These are phyloP conservation scores for Fraxinus velutina DNA, from an alignment of 305 asterid species.

Conservation along the genomic window DNA sequence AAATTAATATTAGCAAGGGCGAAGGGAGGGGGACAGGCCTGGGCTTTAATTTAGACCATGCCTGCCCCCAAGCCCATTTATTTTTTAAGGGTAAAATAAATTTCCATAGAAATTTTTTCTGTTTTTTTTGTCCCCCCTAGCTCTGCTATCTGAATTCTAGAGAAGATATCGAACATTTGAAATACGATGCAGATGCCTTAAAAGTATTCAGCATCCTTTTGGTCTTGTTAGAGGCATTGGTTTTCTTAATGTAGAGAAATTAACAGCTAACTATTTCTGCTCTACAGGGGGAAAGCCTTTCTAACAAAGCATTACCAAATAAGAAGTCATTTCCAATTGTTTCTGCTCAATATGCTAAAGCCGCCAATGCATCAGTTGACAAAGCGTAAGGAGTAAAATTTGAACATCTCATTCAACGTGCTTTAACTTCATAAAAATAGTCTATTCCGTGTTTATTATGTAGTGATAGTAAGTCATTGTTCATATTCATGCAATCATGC, in stretches of 20 bases:
- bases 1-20: not conserved
- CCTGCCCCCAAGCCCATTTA: too few species aligned
- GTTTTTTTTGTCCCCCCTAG: not conserved
- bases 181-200: not conserved
- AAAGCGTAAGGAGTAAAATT: constrained; percentile 55
- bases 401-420: not conserved
- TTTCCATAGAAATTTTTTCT: not conserved
- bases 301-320: constrained; percentile 44
- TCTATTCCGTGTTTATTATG: not conserved
- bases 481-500: constrained; percentile 21
- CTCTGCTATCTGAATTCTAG: not conserved
- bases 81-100: too few species aligned
- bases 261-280: not conserved
- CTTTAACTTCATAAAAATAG: not conserved
- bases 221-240: not conserved
- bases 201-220: not conserved
- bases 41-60: too few species aligned
- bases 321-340: constrained; percentile 50
- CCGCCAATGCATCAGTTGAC: constrained; percentile 41
- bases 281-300: constrained; percentile 76
- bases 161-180: not conserved
- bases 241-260: not conserved
- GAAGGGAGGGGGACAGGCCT: too few species aligned
- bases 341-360: constrained; percentile 49
- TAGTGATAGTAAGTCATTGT: not conserved